Evolutionary conservation across 176 grass and related monocot species (phyloP).

Genomic region (Bothriochloa decipiens): DNA sequence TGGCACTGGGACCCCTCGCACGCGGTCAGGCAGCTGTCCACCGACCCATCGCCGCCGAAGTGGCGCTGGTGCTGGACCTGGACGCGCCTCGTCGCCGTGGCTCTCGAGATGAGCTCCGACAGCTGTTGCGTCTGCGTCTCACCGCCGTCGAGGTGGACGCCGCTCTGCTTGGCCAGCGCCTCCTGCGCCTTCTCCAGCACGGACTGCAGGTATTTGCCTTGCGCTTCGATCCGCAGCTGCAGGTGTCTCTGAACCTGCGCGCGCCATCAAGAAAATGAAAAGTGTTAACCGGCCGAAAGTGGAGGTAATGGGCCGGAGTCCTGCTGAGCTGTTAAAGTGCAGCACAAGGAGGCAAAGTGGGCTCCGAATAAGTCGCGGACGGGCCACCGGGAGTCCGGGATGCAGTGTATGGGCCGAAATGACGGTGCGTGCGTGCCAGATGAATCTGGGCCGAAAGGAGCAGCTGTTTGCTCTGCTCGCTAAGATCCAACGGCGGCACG

Average conservation of each 20-base stretch:
- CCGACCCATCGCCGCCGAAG: constrained; percentile 55
- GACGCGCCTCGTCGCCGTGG: constrained; percentile 47
- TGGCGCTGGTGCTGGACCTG: constrained; percentile 33
- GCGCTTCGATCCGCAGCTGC: constrained; percentile 95
- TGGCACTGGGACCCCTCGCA: constrained; percentile 57
- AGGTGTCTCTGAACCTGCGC: constrained; percentile 88
- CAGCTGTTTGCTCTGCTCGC: too few species aligned
- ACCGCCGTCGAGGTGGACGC: not conserved
- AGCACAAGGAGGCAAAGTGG: too few species aligned
- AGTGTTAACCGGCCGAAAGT: not conserved
- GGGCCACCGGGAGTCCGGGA: too few species aligned
- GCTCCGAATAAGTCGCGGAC: too few species aligned
- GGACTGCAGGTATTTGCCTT: constrained; percentile 92
- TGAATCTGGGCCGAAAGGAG: too few species aligned
- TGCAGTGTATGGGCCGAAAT: not conserved
- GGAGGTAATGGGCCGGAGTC: not conserved
- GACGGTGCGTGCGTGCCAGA: not conserved
- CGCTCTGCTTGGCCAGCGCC: constrained; percentile 70
- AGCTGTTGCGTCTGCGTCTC: constrained; percentile 55
- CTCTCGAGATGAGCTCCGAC: constrained; percentile 52
- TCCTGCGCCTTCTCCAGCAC: constrained; percentile 96
- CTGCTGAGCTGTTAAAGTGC: not conserved
- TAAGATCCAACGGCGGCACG: not conserved
- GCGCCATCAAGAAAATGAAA: not conserved
- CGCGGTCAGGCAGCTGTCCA: constrained; percentile 75